A percentile compares a stretch with the other conserved stretches of the same genome.
Evolutionary conservation across 495 filamentous ascomycete genomes (phyloP).

Genomic region (Rhypophila decipiens): DNA sequence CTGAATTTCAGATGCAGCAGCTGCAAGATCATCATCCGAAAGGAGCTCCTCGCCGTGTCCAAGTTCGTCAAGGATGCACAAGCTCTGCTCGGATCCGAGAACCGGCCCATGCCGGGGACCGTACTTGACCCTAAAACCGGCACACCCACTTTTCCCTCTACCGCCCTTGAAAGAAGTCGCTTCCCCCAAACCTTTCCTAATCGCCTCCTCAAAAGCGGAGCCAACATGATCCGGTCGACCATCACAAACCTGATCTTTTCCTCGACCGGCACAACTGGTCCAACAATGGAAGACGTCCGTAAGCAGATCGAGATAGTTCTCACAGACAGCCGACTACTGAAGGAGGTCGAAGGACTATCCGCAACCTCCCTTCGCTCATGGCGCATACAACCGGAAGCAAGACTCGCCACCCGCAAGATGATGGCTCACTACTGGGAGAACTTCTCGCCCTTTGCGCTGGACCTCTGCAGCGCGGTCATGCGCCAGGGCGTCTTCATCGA

Average conservation of each 20-base stretch:
- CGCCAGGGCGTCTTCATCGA: constrained; percentile 73
- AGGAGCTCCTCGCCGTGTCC: constrained; percentile 46
- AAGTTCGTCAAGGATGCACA: constrained; percentile 54
- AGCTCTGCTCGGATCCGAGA: constrained; percentile 29
- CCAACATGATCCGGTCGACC: constrained; percentile 20
- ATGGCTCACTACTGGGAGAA: constrained; percentile 80
- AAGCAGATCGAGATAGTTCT: constrained; percentile 38
- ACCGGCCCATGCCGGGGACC: constrained; percentile 60
- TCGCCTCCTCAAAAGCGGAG: constrained; percentile 42
- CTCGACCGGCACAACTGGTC: constrained; percentile 12
- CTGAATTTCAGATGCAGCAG: constrained; percentile 37
- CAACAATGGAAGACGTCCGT: constrained; percentile 38
- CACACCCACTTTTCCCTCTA: constrained; percentile 12
- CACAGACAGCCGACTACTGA: constrained; percentile 15
- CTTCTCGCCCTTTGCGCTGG: constrained; percentile 59
- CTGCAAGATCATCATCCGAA: constrained; percentile 47
- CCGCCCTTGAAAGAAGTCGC: not conserved
- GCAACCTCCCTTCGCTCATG: constrained; percentile 7
- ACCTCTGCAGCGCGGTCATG: constrained; percentile 72
- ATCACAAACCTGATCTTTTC: constrained; percentile 29
- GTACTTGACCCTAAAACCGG: constrained; percentile 39
- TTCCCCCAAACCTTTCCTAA: constrained; percentile 54
- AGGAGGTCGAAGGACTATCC: constrained; percentile 19
- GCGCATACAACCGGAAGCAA: constrained; percentile 20
- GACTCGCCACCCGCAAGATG: constrained; percentile 60